Conservation (phyloP, 495 filamentous ascomycete genomes). For the Hypoxylon lenormandii region DNA sequence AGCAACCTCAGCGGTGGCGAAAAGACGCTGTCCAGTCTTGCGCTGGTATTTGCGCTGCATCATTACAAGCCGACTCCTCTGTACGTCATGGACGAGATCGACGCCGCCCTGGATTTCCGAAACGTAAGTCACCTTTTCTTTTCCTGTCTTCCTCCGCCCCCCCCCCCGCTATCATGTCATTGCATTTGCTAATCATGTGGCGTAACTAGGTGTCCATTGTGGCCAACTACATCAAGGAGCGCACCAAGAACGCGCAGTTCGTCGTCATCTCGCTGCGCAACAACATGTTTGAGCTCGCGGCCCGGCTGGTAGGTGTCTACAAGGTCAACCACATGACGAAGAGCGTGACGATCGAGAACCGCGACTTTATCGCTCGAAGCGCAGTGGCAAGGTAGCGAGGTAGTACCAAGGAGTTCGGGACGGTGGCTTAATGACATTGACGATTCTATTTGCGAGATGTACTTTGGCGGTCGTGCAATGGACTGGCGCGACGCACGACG, state of each 20-base stretch:
- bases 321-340: conserved; percentile 99
- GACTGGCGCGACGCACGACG: no score
- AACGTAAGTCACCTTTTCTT: conserved; percentile 74
- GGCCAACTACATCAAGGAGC: conserved; percentile 97
- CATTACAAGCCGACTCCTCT: conserved; percentile 97
- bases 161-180: not conserved
- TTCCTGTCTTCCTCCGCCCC: not conserved
- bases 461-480: no score
- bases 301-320: conserved; percentile 93
- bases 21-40: conserved; percentile 94
- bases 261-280: conserved; percentile 97
- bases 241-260: conserved; percentile 99
- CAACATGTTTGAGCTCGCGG: conserved; percentile 99
- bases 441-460: not conserved
- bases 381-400: conserved; percentile 31
- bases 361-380: conserved; percentile 73
- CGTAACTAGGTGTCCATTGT: conserved; percentile 89
- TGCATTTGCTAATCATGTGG: conserved; percentile 32
- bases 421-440: conserved; percentile 21
- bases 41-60: conserved; percentile 95
- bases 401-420: conserved; percentile 28
- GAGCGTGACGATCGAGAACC: conserved; percentile 94
- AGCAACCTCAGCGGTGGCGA: conserved; percentile 93
- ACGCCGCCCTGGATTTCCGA: conserved; percentile 95
- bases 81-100: conserved; percentile 99